Evolutionary conservation across 306 rosid species (phyloP).

Genomic region (Glycine soja): DNA sequence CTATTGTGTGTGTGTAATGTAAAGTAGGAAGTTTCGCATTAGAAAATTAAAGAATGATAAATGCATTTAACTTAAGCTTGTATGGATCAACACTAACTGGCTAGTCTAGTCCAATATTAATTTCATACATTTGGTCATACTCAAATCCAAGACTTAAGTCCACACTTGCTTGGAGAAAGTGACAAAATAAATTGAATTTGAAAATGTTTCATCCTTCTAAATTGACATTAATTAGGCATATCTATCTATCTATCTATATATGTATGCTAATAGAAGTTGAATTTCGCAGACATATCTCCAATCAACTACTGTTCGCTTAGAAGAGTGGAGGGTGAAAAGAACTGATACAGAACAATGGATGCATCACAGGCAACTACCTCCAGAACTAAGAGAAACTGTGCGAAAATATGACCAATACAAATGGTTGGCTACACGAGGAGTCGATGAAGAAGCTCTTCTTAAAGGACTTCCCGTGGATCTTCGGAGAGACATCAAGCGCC

Average conservation of each 20-base stretch:
- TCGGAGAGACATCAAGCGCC: slow-evolving; percentile 91
- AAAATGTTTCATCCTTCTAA: neutral
- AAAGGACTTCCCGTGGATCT: slow-evolving; percentile 83
- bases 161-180: neutral
- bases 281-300: slow-evolving; percentile 81
- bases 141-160: neutral
- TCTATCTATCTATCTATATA: no score
- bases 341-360: slow-evolving; percentile 97
- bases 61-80: neutral
- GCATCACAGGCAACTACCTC: slow-evolving; percentile 91
- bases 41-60: neutral
- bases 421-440: slow-evolving; percentile 96
- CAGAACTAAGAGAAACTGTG: slow-evolving; percentile 69
- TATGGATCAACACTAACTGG: neutral
- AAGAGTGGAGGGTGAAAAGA: slow-evolving; percentile 95
- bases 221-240: no score
- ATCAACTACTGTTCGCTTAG: slow-evolving; percentile 81
- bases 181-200: neutral
- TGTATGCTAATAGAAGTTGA: slow-evolving; percentile 2
- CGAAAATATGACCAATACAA: slow-evolving; percentile 86
- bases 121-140: neutral
- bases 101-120: neutral
- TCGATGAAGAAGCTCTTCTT: slow-evolving; percentile 84
- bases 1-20: neutral
- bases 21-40: neutral